Base-by-base conservation (phyloP, 2,329 filamentous ascomycete species). In the Fusarium mundagurra region DNA sequence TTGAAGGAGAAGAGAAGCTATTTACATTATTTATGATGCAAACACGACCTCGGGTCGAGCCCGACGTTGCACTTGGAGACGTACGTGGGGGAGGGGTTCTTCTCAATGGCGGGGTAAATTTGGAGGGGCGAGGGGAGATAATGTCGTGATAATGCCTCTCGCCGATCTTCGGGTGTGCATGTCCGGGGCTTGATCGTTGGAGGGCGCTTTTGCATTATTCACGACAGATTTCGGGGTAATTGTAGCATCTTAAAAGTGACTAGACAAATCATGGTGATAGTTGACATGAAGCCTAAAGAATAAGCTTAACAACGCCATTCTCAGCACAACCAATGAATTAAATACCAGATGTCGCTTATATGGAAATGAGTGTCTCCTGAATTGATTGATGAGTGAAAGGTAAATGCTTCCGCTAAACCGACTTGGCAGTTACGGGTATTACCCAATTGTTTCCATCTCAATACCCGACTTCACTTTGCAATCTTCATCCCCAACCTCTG, bases 401-500 rank as follows among this genome's bases (percentile, higher is more conserved):
- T 1, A 45, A 22, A n/a, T 6, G 10, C 13, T 29, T 57, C 44
- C 39, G 18, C 20, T 53, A 17, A 22, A 27, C 33, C n/a, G 27
- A 13, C 43, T 45, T 50, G 27, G 24, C n/a, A 34, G 8, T 34
- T 5, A 16, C 47, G 9, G 10, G 11, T 17, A 17, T 14, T 13
- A 3, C 4, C 24, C 29, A 36, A 54, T 43, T 12, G 16, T 34
- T 29, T n/a, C 22, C 33, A 17, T n/a, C n/a, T 43, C 27, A 29
- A 20, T 20, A 8, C 8, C 48, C 33, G 33, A 9, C 22, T 3
- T 33, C 33, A 36, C 24, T 60, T 67, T 4, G 39, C 51, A 63
- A 67, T 64, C 53, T 53, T 71, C 74, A 76, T 76, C 1, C 76
- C 67, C 31, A 79, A 9, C 2, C 71, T 47, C 69, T 79, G 77